Evolutionary conservation across 1,139 yeast species (phyloP).

Genomic region (Taphrina pruni): DNA sequence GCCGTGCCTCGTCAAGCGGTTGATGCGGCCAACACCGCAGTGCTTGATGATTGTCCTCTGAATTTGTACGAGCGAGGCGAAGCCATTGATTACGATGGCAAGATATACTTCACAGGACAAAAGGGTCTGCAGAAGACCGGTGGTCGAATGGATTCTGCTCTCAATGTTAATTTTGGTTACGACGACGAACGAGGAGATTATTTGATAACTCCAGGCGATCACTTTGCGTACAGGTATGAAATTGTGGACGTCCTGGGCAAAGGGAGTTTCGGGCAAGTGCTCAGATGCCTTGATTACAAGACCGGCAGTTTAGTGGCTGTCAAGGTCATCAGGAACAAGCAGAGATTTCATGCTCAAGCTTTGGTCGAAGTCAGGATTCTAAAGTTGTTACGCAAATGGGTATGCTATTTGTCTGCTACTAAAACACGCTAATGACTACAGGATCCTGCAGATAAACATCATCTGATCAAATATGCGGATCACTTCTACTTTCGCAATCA

Average conservation of each 20-base stretch:
- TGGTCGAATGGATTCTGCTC: constrained; percentile 56
- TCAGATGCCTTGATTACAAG: constrained; percentile 73
- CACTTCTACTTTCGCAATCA: constrained; percentile 84
- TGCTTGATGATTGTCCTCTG: constrained; percentile 46
- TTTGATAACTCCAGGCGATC: constrained; percentile 65
- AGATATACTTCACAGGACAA: constrained; percentile 55
- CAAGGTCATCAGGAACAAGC: constrained; percentile 75
- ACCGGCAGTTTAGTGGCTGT: constrained; percentile 65
- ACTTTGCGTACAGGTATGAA: constrained; percentile 75
- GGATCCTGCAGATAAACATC: constrained; percentile 57
- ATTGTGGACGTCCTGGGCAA: constrained; percentile 67
- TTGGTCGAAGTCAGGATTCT: constrained; percentile 76
- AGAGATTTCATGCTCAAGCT: constrained; percentile 78
- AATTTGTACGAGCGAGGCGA: constrained; percentile 64
- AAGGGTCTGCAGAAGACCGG: constrained; percentile 47
- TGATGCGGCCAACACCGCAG: not conserved
- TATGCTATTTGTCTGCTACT: constrained; percentile 19
- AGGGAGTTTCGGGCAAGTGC: constrained; percentile 85
- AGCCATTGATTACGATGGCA: constrained; percentile 53
- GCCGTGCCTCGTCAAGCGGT: constrained; percentile 23
- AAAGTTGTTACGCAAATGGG: constrained; percentile 56
- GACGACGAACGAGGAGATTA: constrained; percentile 75
- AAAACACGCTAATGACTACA: constrained; percentile 38
- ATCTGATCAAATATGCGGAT: constrained; percentile 64
- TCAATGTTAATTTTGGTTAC: constrained; percentile 64